A percentile compares a stretch with the other conserved stretches of the same genome.
These are phyloP conservation scores for Sclerotinia sclerotiorum DNA, from an alignment of 2,329 filamentous ascomycete species.

Conservation along the genomic window DNA sequence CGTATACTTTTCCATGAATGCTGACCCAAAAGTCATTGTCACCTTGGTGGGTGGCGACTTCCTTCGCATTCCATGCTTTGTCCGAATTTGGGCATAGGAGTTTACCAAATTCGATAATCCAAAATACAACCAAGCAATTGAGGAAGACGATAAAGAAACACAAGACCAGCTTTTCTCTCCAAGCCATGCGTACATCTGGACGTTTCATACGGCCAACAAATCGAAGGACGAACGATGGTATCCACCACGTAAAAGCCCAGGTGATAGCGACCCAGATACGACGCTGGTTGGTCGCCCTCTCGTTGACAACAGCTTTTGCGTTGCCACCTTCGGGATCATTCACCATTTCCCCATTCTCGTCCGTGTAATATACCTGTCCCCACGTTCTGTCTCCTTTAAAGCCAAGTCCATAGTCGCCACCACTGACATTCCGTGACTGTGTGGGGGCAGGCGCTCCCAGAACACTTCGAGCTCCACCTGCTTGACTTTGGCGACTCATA, in stretches of 20 bases:
- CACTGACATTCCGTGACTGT: constrained; percentile 55
- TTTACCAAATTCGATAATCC: constrained; percentile 82
- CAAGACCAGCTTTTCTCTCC: constrained; percentile 91
- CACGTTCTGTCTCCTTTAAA: constrained; percentile 77
- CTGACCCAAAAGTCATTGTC: constrained; percentile 81
- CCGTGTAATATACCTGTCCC: constrained; percentile 72
- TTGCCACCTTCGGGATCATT: constrained; percentile 77
- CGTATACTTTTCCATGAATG: constrained; percentile 85
- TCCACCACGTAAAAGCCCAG: constrained; percentile 90
- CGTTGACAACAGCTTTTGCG: constrained; percentile 72
- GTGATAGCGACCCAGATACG: constrained; percentile 79
- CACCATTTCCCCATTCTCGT: constrained; percentile 63
- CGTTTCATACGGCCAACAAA: constrained; percentile 92
- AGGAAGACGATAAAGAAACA: constrained; percentile 76
- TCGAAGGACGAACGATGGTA: constrained; percentile 81
- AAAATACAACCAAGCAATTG: constrained; percentile 84
- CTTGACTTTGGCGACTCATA: constrained; percentile 43
- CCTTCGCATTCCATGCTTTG: constrained; percentile 76
- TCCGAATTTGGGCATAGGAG: constrained; percentile 87
- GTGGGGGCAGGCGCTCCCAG: constrained; percentile 60
- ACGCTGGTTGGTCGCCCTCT: constrained; percentile 61
- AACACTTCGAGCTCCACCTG: constrained; percentile 47
- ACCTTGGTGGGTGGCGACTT: constrained; percentile 71
- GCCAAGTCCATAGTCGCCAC: constrained; percentile 87
- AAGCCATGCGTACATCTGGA: constrained; percentile 93